Conservation (phyloP, 495 filamentous ascomycete genomes). For the Sabuloglossum arenarium region DNA sequence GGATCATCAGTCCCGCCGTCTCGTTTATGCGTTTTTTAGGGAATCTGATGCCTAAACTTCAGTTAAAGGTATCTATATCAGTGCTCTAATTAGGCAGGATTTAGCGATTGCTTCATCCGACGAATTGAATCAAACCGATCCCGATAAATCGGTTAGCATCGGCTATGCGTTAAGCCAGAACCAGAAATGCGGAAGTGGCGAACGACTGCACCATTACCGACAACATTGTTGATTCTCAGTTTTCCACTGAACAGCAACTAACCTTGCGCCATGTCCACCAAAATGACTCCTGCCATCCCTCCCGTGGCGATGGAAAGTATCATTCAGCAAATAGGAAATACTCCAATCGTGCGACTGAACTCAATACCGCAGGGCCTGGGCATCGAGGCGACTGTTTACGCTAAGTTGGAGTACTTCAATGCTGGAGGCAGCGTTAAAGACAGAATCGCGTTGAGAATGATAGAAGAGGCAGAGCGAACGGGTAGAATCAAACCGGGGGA, state of each 20-base stretch:
- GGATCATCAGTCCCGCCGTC: no score
- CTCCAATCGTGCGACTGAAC: slow-evolving; percentile 82
- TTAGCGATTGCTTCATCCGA: no score
- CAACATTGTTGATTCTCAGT: no score
- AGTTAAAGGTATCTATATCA: no score
- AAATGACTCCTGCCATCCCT: slow-evolving; percentile 26
- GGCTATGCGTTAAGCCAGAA: background rate
- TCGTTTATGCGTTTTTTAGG: no score
- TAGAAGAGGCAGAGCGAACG: slow-evolving; percentile 78
- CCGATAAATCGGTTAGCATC: background rate
- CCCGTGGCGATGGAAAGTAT: slow-evolving; percentile 37
- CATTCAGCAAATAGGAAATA: slow-evolving; percentile 71
- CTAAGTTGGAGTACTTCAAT: slow-evolving; percentile 92
- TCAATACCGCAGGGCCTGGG: slow-evolving; percentile 74
- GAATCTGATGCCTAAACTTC: no score
- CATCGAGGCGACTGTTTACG: slow-evolving; percentile 79
- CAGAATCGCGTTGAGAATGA: slow-evolving; percentile 90
- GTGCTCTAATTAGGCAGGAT: no score
- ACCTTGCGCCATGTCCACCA: slow-evolving; percentile 23
- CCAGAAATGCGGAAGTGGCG: background rate
- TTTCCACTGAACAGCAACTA: background rate
- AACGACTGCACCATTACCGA: no score
- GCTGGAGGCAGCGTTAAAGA: slow-evolving; percentile 97
- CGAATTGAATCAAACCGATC: no score
- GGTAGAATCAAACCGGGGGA: slow-evolving; percentile 95